Base-by-base conservation (phyloP, 2,329 filamentous ascomycete species). In the Cordyceps pruinosa region DNA sequence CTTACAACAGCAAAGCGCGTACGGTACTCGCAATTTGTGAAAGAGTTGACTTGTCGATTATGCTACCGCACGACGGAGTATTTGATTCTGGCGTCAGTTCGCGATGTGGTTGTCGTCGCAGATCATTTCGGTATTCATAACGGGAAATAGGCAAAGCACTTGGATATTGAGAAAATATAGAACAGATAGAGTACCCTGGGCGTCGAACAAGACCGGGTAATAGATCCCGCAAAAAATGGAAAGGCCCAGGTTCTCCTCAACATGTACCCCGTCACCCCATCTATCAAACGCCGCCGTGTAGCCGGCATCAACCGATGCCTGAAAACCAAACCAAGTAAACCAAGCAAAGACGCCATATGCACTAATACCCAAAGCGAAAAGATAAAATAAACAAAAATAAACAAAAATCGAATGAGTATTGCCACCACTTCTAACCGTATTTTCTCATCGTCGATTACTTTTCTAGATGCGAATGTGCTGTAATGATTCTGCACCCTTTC, bases 271-370 rank as follows among this genome's bases (percentile, higher is more conserved):
- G 35, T 17, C 15, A 2, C 34, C 17, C 50, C 26, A 12, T 45
- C 50, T 53, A 53, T 19, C 39, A 37, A 54, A 54, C 41, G 51
- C 51, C 51, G 17, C 51, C 41, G 3, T 46, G 15, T 25, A 19
- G 13, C 49, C 37, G n/a, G 26, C 17, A 19, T 28, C 49, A 52
- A 37, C 32, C 15, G 8, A 30, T 54, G 32, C 42, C 4, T 28
- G 23, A 30, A 28, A 10, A 19, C 6, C 44, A 39, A 28, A 19
- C 35, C 32, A 50, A 37, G 2, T 13, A 48, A 26, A 39, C n/a
- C n/a, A 19, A 4, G n/a, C 15, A 46, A 13, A 23, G n/a, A 39
- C 52, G 32, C 52, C 52, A 34, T 47, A 41, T 48, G 52, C 25
- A 39, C 1, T 21, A n/a, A 19, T 21, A 21, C n/a, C 8, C 37